A percentile compares a stretch with the other conserved stretches of the same genome.
phyloP scores from a whole-genome alignment of 2,329 filamentous ascomycete genomes.

The Pseudogymnoascus sp. region DNA sequence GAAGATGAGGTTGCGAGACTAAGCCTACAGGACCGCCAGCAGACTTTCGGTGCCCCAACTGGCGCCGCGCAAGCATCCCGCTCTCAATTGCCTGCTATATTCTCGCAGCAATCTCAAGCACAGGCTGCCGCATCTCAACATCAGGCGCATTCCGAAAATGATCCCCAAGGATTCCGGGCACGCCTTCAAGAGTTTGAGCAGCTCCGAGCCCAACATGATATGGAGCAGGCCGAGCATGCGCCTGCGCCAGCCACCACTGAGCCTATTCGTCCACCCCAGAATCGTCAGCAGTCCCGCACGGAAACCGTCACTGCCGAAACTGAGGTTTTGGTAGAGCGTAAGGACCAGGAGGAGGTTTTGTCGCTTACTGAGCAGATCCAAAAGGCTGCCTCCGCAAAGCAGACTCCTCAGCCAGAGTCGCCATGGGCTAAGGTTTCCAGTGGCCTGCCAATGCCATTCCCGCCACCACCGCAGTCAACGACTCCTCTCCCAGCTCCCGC shows the following conservation, averaged over 20 bases:
- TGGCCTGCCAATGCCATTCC: conserved; percentile 71
- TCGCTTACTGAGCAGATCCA: conserved; percentile 81
- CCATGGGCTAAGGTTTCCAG: conserved; percentile 55
- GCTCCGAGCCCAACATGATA: conserved; percentile 66
- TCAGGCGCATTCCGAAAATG: conserved; percentile 50
- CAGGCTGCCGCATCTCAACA: conserved; percentile 56
- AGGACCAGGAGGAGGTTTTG: conserved; percentile 43
- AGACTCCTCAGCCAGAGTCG: conserved; percentile 44
- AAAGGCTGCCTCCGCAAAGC: conserved; percentile 59
- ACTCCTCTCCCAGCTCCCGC: conserved; percentile 85
- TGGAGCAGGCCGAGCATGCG: conserved; percentile 33
- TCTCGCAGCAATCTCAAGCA: conserved; percentile 24
- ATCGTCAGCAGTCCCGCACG: conserved; percentile 20
- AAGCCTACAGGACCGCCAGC: conserved; percentile 39
- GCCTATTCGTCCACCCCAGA: conserved; percentile 24
- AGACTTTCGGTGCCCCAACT: conserved; percentile 20
- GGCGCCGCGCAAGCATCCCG: conserved; percentile 22
- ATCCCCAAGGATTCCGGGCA: conserved; percentile 51
- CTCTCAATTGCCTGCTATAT: conserved; percentile 27
- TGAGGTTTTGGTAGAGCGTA: conserved; percentile 13
- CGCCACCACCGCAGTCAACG: conserved; percentile 61
- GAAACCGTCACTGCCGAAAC: conserved; percentile 18
- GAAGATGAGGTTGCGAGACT: conserved; percentile 72
- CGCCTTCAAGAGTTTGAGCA: conserved; percentile 80
- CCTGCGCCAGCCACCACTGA: conserved; percentile 31